Percentiles rank a stretch among this genome's conserved stretches.
These are phyloP conservation scores for Penicillium canariense DNA, from an alignment of 495 filamentous ascomycete species.

Conservation along the genomic window DNA sequence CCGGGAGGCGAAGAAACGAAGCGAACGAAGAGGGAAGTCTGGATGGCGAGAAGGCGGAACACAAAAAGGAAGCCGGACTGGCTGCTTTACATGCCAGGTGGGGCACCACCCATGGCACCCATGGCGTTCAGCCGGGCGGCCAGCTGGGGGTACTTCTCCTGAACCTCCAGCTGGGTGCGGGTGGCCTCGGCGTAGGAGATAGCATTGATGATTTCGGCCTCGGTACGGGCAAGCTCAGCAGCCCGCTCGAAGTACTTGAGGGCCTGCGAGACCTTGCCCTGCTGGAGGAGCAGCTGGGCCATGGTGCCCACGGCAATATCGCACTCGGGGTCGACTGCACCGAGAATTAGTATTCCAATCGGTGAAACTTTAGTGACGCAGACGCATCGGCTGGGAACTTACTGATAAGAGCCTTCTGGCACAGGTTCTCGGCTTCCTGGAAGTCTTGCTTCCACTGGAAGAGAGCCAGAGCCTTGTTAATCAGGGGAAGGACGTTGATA, in stretches of 20 bases:
- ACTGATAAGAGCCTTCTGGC: slow-evolving; percentile 97
- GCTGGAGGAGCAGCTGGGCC: slow-evolving; percentile 97
- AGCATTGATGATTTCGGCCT: slow-evolving; percentile 93
- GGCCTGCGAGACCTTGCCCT: slow-evolving; percentile 93
- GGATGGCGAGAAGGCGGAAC: slow-evolving; percentile 2
- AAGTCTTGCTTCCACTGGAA: slow-evolving; percentile 99
- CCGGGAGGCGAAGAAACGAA: slow-evolving; percentile 14
- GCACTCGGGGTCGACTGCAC: slow-evolving; percentile 93
- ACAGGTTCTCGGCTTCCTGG: slow-evolving; percentile 88
- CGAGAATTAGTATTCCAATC: slow-evolving; percentile 13
- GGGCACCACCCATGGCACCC: slow-evolving; percentile 46
- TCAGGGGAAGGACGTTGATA: slow-evolving; percentile 96
- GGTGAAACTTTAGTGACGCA: not conserved
- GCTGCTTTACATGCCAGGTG: slow-evolving; percentile 40
- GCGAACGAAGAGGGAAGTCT: slow-evolving; percentile 22
- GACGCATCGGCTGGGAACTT: slow-evolving; percentile 35
- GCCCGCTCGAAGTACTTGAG: slow-evolving; percentile 97
- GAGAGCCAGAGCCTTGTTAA: slow-evolving; percentile 95
- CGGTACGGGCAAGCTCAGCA: slow-evolving; percentile 91
- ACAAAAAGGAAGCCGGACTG: not conserved
- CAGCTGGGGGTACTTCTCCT: slow-evolving; percentile 97
- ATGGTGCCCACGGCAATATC: slow-evolving; percentile 99
- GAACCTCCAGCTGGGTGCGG: slow-evolving; percentile 92
- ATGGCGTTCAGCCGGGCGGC: slow-evolving; percentile 78
- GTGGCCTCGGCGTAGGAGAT: slow-evolving; percentile 97